Base-by-base conservation (phyloP, 805 yeast species). In the Komagataella pastoris region DNA sequence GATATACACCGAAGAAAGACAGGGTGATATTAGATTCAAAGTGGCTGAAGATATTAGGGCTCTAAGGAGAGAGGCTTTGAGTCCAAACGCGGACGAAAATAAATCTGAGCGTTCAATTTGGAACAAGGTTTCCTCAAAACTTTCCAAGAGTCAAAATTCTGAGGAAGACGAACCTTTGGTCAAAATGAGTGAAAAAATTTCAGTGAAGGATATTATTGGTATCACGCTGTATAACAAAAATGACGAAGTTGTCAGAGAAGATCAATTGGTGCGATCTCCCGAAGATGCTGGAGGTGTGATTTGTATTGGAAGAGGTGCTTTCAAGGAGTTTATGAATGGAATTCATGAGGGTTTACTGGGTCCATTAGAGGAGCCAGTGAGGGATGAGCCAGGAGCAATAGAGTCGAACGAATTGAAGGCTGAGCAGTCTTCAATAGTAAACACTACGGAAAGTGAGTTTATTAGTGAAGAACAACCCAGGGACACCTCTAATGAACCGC, bases 251-350 rank as follows among this genome's bases (percentile, higher is more conserved):
- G 59, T 65, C 0, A 62, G 66, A 51, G 76, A 80, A 50, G 83
- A 81, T 60, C 71, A 80, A 1, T 65, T 71, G 36, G 72, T 67
- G 3, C 49, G 56, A 2, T 71, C 72, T 36, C 75, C 79, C 2
- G 62, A 63, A 12, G 59, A 72, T 24, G 77, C 82, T 7, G 97
- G 97, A 23, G 99, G 98, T 47, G 83, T 89, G 10, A 76, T 93
- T 18, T 87, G 97, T 63, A 69, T 93, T 23, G 99, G 99, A 3
- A 76, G 99, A 64, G 99, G 99, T 53, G 91, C 97, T 0, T 93
- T 79, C 65, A 91, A 91, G 65, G 99, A 93, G 71, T 93, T 88
- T 63, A 64, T 93, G 51, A 75, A 77, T 47, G 99, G 99, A 7
- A 64, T 93, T 8, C 97, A 93, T 59, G 99, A 93, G 69, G 99